phyloP scores from a whole-genome alignment of 768 basidiomycete genomes.

The Suillus weaverae region DNA sequence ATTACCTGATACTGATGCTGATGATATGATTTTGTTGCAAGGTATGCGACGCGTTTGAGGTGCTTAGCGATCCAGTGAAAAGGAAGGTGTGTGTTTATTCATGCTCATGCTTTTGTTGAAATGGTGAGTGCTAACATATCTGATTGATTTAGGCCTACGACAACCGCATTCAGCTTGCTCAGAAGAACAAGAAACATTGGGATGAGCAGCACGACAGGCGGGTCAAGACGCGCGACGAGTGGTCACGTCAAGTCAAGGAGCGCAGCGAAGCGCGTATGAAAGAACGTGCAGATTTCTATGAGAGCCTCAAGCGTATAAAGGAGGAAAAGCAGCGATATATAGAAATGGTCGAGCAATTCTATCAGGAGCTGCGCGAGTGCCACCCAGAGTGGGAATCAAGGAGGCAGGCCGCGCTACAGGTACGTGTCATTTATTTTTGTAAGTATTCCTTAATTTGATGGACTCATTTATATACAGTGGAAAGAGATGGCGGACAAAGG shows the following conservation, averaged over 20 bases:
- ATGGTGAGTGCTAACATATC: not conserved
- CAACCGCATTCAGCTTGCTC: constrained; percentile 35
- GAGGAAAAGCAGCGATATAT: constrained; percentile 41
- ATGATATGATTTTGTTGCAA: constrained; percentile 27
- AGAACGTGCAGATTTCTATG: constrained; percentile 37
- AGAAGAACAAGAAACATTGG: constrained; percentile 27
- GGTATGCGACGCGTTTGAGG: constrained; percentile 65
- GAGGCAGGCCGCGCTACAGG: constrained; percentile 50
- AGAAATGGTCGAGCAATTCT: constrained; percentile 51
- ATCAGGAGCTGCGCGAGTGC: constrained; percentile 51
- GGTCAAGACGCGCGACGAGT: constrained; percentile 51
- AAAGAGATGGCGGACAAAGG: constrained; percentile 28
- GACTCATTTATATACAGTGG: constrained; percentile 22
- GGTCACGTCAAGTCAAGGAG: constrained; percentile 51
- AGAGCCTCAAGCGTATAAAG: constrained; percentile 40
- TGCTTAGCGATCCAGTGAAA: constrained; percentile 53
- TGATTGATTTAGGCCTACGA: constrained; percentile 45
- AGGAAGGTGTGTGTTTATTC: constrained; percentile 46
- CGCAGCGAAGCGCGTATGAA: constrained; percentile 52
- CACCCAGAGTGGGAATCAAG: constrained; percentile 67
- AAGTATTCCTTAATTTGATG: constrained; percentile 9
- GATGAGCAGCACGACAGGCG: constrained; percentile 41
- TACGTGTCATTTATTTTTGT: constrained; percentile 25
- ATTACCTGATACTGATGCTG: constrained; percentile 16
- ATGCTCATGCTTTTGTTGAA: not conserved